These are phyloP conservation scores for Porphyra umbilicalis DNA, from an alignment of 31 red algal genomes.

Conservation along the genomic window DNA sequence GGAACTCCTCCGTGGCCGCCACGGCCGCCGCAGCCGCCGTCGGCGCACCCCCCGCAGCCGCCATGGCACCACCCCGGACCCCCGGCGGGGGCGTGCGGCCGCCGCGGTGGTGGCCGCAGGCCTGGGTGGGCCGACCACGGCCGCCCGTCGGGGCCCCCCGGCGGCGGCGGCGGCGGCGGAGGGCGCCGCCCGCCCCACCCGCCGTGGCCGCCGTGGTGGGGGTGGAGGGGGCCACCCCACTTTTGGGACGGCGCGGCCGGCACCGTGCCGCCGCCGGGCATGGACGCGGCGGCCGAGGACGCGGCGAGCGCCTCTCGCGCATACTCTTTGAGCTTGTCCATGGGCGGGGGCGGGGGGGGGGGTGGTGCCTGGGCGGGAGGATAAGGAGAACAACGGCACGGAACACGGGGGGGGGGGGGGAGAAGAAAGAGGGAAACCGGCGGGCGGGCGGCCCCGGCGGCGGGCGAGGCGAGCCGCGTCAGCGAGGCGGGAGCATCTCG, in stretches of 20 bases:
- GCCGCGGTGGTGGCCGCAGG: not conserved
- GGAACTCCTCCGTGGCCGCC: not conserved
- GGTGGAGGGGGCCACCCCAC: not conserved
- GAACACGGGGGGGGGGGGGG: too few species aligned
- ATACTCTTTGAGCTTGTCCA: not conserved
- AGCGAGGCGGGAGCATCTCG: too few species aligned
- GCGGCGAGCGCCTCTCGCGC: not conserved
- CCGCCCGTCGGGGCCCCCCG: not conserved
- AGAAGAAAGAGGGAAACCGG: too few species aligned
- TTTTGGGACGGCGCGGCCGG: not conserved
- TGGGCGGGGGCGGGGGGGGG: not conserved
- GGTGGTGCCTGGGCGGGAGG: not conserved
- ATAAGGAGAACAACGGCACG: too few species aligned
- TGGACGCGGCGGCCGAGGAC: not conserved
- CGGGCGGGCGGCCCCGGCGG: too few species aligned
- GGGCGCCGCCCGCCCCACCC: not conserved
- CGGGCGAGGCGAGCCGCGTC: too few species aligned
- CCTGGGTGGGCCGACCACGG: not conserved
- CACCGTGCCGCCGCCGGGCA: not conserved
- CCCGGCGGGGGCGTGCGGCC: too few species aligned
- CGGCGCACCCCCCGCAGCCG: not conserved
- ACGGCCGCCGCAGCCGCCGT: not conserved
- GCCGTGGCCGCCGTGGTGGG: not conserved
- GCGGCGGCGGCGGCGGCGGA: not conserved
- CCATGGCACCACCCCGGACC: not conserved